A percentile compares a stretch with the other conserved stretches of the same genome.
Evolutionary conservation across 768 basidiomycete species (phyloP).

Genomic region (Butyriboletus loyo): DNA sequence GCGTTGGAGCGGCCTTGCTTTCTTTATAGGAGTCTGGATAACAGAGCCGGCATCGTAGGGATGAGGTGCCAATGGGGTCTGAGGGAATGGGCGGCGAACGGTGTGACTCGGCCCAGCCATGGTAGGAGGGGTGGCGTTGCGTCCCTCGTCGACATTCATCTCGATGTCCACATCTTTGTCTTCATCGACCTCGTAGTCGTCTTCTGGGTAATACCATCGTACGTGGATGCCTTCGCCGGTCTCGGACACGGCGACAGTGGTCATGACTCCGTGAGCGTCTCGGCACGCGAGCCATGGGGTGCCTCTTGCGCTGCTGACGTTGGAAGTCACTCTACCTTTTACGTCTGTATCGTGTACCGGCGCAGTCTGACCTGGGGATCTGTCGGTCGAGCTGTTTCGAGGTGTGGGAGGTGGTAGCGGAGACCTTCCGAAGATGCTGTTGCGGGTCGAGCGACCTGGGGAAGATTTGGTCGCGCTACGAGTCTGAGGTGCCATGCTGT

Average conservation of each 20-base stretch:
- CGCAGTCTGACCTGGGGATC: background rate
- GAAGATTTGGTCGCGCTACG: conserved; percentile 17
- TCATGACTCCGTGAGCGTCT: conserved; percentile 8
- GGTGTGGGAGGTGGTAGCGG: conserved; percentile 3
- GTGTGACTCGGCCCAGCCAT: background rate
- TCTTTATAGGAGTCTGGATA: conserved; percentile 29
- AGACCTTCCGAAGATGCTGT: conserved; percentile 22
- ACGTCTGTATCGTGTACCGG: background rate
- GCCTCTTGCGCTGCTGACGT: background rate
- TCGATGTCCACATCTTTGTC: conserved; percentile 1
- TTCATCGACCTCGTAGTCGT: conserved; percentile 5
- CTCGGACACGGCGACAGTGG: conserved; percentile 16
- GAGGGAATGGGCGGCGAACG: conserved; percentile 5
- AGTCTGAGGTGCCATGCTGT: conserved; percentile 27
- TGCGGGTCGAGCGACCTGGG: conserved; percentile 19
- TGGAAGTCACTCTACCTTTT: background rate
- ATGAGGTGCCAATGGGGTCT: conserved; percentile 19
- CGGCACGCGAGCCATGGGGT: conserved; percentile 22
- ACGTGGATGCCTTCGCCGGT: conserved; percentile 22
- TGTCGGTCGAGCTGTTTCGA: conserved; percentile 2
- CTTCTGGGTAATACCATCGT: conserved; percentile 18
- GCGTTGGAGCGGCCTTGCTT: conserved; percentile 23
- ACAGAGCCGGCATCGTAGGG: conserved; percentile 32
- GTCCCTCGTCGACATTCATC: conserved; percentile 18
- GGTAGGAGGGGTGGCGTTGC: conserved; percentile 11